Base-by-base conservation (phyloP, 768 basidiomycete genomes). In the Auricularia sp. region DNA sequence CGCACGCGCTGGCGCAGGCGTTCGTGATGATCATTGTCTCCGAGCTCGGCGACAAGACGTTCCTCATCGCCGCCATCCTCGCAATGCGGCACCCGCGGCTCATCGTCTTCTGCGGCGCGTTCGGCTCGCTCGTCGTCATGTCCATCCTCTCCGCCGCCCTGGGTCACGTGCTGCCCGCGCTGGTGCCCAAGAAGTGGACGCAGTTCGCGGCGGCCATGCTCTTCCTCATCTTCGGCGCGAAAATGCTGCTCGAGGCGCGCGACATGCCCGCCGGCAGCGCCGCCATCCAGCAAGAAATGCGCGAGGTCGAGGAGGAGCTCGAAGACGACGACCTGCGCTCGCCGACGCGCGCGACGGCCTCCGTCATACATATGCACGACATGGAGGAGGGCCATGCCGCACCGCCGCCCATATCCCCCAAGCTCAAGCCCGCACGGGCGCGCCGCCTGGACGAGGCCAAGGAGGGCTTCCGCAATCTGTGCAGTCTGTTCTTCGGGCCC, bases 31-130 rank as follows among this genome's bases (percentile, higher is more conserved):
- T 97, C 70, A 88, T 98, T 39, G 80, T 90, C 72, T 93, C 91
- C 2, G 92, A 94, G 79, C 88, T 95, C 53, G 96, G 96, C 29
- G 96, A 98, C 85, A 97, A 98, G 74, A 98, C 96, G 0, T 89
- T 89, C 71, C 79, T 89, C 68, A 87, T 89, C 42, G 88, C 96
- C 61, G 93, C 95, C 61, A 93, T 95, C 61, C 76, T 82, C 68
- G 79, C 95, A 11, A 94, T 94, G 86, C 88, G 93, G 6, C 77
- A 92, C 87, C 71, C 90, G 84, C 70, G 93, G 23, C 68, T 88
- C 54, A 76, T 86, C 64, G 93, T 99, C 65, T 98, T 98, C 72
- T 79, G 72, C 23, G 97, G 95, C 36, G 95, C 97, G 1, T 87
- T 98, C 68, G 81, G 83, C 16, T 93, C 93, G 7, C 83, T 99